Base-by-base conservation (phyloP, 2,329 filamentous ascomycete genomes). In the Atkinsonella texensis region DNA sequence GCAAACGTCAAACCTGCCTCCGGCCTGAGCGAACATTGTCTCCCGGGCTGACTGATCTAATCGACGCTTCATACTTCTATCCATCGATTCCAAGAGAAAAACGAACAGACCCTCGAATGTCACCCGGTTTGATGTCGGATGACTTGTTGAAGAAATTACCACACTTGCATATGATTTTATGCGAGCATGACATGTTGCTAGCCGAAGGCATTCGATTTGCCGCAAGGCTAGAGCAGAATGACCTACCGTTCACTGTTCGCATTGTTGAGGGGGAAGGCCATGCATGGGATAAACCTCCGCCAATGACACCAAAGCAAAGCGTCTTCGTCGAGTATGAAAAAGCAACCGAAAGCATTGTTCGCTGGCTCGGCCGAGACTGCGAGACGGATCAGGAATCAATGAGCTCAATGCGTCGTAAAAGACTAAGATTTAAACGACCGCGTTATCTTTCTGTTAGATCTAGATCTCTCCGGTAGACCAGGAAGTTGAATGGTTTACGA, bases 131-230 rank as follows among this genome's bases (percentile, higher is more conserved):
- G 8, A 80, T 81, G 52, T 63, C 73, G 0, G 74, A 80, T 55
- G 70, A 72, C 31, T 58, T 77, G n/a, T 58, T 84, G 3, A 66
- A 66, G 11, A 68, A 78, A 40, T 73, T 82, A 2, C 69, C 74
- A 0, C 74, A 76, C 15, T 63, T 84, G 2, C 70, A 83, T 17
- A 65, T 83, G 42, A 79, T 77, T 58, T 74, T 81, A 2, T 84
- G 81, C 65, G 81, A 84, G 65, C 78, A 74, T 63, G 79, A 84
- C 61, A 83, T 84, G 78, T 64, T 84, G n/a, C 70, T 80, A 10
- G 68, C 67, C 2, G 80, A 84, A 60, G 80, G 78, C 11, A 69
- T 83, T 54, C 70, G 72, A 4, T 83, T 89, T 55, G 74, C 79
- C 11, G 72, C 80, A 49, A 71, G 83, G 18, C 63, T 89, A 9